Evolutionary conservation across 345 rosid genomes (phyloP).

Genomic region (Hypericum androsaemum): DNA sequence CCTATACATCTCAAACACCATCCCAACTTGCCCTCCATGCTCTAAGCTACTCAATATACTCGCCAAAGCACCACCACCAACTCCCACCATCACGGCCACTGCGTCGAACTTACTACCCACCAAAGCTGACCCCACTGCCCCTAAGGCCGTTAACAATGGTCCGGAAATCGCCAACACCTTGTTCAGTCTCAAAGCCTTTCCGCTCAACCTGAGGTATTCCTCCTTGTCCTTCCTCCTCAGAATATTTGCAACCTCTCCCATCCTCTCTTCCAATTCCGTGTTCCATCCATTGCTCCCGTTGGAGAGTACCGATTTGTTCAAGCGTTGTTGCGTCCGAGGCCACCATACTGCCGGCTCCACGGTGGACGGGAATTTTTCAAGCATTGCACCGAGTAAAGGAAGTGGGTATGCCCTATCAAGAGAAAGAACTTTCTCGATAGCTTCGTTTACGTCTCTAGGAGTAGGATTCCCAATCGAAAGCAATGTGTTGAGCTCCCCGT

Average conservation of each 20-base stretch:
- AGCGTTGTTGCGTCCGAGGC: no score
- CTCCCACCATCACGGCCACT: slow-evolving; percentile 25
- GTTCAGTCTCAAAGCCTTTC: slow-evolving; percentile 27
- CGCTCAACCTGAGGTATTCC: slow-evolving; percentile 34
- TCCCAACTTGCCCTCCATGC: slow-evolving; percentile 44
- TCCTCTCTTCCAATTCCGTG: slow-evolving; percentile 28
- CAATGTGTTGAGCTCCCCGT: slow-evolving; percentile 14
- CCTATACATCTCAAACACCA: slow-evolving; percentile 50
- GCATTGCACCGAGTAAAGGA: no score
- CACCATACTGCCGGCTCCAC: no score
- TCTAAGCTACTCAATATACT: slow-evolving; percentile 29
- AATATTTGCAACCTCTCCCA: slow-evolving; percentile 24
- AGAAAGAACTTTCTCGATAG: slow-evolving; percentile 19
- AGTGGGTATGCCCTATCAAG: slow-evolving; percentile 9
- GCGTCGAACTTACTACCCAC: slow-evolving; percentile 14
- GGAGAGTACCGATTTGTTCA: no score
- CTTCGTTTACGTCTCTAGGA: slow-evolving; percentile 1
- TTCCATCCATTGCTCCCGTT: slow-evolving; percentile 31
- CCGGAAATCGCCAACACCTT: slow-evolving; percentile 36
- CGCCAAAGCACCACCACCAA: slow-evolving; percentile 31
- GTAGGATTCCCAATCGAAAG: slow-evolving; percentile 5
- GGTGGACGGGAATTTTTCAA: no score
- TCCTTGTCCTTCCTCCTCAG: slow-evolving; percentile 33
- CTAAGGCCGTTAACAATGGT: slow-evolving; percentile 35
- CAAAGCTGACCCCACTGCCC: slow-evolving; percentile 31